Base-by-base conservation (phyloP, 2,329 filamentous ascomycete genomes). In the Thielaviopsis euricoi region DNA sequence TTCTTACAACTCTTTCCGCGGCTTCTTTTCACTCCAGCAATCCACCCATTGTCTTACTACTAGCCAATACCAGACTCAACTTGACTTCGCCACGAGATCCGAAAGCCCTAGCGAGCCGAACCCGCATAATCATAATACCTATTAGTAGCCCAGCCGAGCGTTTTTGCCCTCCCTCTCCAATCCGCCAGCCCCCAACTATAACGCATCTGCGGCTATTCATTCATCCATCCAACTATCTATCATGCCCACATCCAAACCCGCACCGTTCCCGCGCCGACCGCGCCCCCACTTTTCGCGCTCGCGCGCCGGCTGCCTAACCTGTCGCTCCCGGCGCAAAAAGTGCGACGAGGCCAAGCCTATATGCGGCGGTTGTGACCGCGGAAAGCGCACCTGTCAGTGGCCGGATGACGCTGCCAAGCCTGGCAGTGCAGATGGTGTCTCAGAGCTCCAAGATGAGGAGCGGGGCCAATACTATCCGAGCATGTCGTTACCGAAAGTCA, bases 301-400 rank as follows among this genome's bases (percentile, higher is more conserved):
- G 17, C 58, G 61, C 15, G 67, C 68, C 33, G 73, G 73, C 13
- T 75, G 73, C 62, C 61, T 72, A 55, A 74, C 72, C 61, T 75
- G 72, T 64, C 72, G 73, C 62, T 67, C 67, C 25, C 69, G 73
- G 51, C 74, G 74, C 66, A 74, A 74, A 67, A 75, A 75, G 63
- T 75, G 73, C 64, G 72, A 74, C 60, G 73, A 75, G 64, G 64
- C 63, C 10, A 73, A 73, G 61, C 73, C 73, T 1, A 67, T 67
- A 49, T 75, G 72, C 61, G 66, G 67, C 33, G 68, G 70, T 55
- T 73, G 71, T 48, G 63, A 62, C 40, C 63, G 64, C 21, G 67
- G 66, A 55, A 60, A 61, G n/a, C 61, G 67, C 15, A 61, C 55
- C 21, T 64, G 61, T 23, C 57, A 52, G 46, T 63, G 60, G 64